Evolutionary conservation across 1,139 yeast species (phyloP), one percentile per base, ranked within the genome.

Genomic region (Hanseniaspora uvarum): DNA sequence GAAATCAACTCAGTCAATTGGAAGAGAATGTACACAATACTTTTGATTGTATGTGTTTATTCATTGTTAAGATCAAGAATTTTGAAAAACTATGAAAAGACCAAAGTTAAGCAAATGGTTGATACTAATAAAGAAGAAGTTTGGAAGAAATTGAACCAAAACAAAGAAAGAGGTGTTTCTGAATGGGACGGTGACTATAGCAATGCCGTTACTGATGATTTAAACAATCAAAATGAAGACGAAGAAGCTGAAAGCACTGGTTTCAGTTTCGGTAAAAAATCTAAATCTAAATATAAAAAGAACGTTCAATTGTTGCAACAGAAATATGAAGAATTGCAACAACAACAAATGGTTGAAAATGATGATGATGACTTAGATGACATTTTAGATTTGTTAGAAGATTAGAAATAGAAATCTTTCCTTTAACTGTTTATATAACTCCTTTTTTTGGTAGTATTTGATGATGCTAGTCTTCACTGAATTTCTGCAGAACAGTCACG

Each of bases 211-310:
- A 34, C 50, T 12, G 21, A 21, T 16, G 41, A 43, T 4, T 4
- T 19, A 3, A 23, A 46, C 14, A 19, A 16, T 6, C 21, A 58
- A 4, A 60, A 61, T 37, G 66, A 63, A 47, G 70, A 70, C 52
- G 66, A 63, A 47, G 70, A 70, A 52, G 66, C 65, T 48, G 64
- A 72, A 57, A 65, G 66, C 24, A 65, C 71, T 46, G 63, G 74
- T 8, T 83, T 83, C 71, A 89, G 92, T 23, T 83, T 88, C 87
- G 92, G 92, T 55, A 83, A 83, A 65, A 75, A 76, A 63, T 83
- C 89, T 10, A 76, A 88, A 69, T 72, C 73, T 59, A 72, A 68
- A 50, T 79, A 77, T 47, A 76, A 78, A 68, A 70, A 72, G 57
- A 81, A 80, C 60, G 76, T 80, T 61, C 71, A 75, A 48, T 60